Base-by-base conservation (phyloP, 192 early-diverging fungal species). In the Coemansia sp. region DNA sequence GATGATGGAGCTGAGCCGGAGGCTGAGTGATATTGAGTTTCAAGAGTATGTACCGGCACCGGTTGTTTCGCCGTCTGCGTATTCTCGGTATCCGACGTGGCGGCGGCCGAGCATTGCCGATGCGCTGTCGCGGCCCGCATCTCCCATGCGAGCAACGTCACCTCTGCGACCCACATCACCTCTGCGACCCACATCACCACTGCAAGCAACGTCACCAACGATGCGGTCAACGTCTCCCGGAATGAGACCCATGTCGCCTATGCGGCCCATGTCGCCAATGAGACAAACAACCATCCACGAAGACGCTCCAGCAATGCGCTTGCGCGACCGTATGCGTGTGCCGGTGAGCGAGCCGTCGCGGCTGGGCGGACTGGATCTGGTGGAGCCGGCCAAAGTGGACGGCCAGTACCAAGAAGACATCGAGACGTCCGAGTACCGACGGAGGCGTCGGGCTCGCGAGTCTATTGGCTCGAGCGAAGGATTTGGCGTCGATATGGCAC, bases 331-430 rank as follows among this genome's bases (percentile, higher is more conserved):
- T 10, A 35, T 79, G 56, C 61, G 63, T 0, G 70, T 79, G 32
- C 63, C 70, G 10, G 32, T 35, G 11, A 79, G 76, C 66, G 63
- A 66, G 63, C 76, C 76, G 14, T 67, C 70, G 35, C 48, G 55
- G 7, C 70, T 79, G 49, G 66, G 66, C 9, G 76, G 76, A 37
- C 63, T 79, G 55, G 76, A 79, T 15, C 76, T 79, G 39, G 70
- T 79, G 39, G 76, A 79, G 67, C 76, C 76, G 50, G 76, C 76
- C 38, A 72, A 72, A 23, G 76, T 79, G 21, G 76, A 79, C 48
- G 60, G 53, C 24, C 22, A 52, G 48, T 79, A 79, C 52, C 61
- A 22, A 24, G 76, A 73, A 48, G 76, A 72, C 59, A 24, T 10
- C 1, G 76, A 79, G 67, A 73, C 76, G 29, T 63, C 56, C 11